Percentiles rank a stretch among this genome's conserved stretches.
Conservation (phyloP, 305 asterid genomes). For the Rubia occidens region DNA sequence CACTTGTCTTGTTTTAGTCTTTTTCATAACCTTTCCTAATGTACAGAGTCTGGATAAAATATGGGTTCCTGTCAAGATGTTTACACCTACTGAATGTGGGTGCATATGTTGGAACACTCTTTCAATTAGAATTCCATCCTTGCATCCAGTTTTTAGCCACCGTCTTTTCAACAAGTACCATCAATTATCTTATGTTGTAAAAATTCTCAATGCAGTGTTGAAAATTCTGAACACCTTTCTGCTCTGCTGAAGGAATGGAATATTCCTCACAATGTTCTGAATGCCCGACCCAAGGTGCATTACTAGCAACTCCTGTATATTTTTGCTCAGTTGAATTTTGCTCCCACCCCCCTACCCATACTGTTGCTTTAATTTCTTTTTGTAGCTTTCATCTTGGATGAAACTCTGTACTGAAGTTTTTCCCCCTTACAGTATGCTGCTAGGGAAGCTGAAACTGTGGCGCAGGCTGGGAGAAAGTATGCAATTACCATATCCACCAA, state of each 20-base stretch:
- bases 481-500: conserved; percentile 96
- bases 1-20: not conserved
- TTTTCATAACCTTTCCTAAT: not conserved
- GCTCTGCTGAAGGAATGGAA: conserved; percentile 57
- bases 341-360: not conserved
- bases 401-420: not conserved
- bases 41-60: not conserved
- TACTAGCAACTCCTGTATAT: not conserved
- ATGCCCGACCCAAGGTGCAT: conserved; percentile 92
- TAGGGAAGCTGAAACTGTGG: conserved; percentile 93
- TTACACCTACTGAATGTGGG: not conserved
- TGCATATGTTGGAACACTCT: not conserved
- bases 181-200: conserved; percentile 16
- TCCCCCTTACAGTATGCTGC: conserved; percentile 76
- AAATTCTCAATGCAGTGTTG: conserved; percentile 61
- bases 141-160: not conserved
- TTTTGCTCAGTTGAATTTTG: not conserved
- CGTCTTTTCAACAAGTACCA: not conserved
- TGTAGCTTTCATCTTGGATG: conserved; percentile 2
- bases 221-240: conserved; percentile 85
- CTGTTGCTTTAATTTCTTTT: not conserved
- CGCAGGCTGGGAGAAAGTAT: conserved; percentile 95
- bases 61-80: not conserved
- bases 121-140: not conserved
- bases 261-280: conserved; percentile 91